Base-by-base conservation (phyloP, 148 eudicot genomes). In the Chenopodium formosanum region DNA sequence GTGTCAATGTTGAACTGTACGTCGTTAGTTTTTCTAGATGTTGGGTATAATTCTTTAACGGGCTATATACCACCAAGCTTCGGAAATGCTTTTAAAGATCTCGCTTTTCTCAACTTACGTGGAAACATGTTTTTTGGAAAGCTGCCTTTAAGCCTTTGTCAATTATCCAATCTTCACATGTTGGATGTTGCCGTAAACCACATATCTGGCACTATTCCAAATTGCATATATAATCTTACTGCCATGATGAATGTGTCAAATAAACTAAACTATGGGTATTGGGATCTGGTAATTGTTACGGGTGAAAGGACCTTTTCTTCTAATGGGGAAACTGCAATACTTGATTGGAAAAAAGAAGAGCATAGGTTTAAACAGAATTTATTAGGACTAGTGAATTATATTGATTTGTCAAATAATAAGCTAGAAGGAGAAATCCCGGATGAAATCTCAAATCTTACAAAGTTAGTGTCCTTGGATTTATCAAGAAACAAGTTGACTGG, bases 321-420 rank as follows among this genome's bases (percentile, higher is more conserved):
- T n/a, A n/a, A n/a, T n/a, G n/a, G n/a, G n/a, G 85, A 72, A 64
- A 9, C 20, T 31, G 68, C 73, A 2, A 11, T 65, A 37, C 14
- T 47, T 64, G 4, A 73, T 40, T 79, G 85, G 82, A 83, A 83
- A 74, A 67, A 32, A 8, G 32, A 67, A 58, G 85, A 74, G 34
- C 53, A 23, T 13, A 79, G 9, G 4, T 67, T 83, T 22, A 12
- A 1, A 9, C 4, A 31, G 0, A 11, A 23, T 4, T 34, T 0
- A 34, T 34, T 34, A 0, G 34, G 9, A 53, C 48, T n/a, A 7
- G 34, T 74, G 32, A 74, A 66, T 53, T n/a, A 2, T 1, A 83
- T 79, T 6, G 82, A 78, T 74, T 0, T 83, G 19, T 79, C 82
- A 27, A 1, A 5, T 70, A 79, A 79, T 56, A 32, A 67, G 32